Base-by-base conservation (phyloP, 225 moss, liverwort and hornwort species). In the Thuidium tamariscinum region DNA sequence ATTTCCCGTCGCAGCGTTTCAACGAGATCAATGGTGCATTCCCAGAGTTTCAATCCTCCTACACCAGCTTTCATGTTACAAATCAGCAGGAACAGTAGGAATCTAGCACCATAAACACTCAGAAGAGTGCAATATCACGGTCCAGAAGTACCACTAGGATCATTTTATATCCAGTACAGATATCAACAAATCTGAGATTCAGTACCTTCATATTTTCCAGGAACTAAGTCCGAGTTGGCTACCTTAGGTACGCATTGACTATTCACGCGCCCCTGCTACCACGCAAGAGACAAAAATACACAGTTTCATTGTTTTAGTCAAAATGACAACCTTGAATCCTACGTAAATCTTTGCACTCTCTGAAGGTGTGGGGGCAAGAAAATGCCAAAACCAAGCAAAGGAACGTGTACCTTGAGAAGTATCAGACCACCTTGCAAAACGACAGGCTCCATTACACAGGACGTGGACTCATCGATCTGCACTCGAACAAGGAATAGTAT, bases 21-120 rank as follows among this genome's bases (percentile, higher is more conserved):
- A 72, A 99, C 88, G 44, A 99, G 91, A 91, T 99, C 97, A 69
- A 93, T 87, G 59, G 97, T 95, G 83, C 97, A 96, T 82, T 99
- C 96, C 99, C 99, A 99, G 67, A 99, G 95, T 90, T 99, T 99
- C 83, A 97, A 84, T 74, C 97, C 99, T 82, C 99, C 98, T 99
- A 85, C 42, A 81, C 62, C 87, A 77, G 82, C 75, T 37, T 61
- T 48, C 69, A 46, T 72, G 77, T 77, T 67, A 82, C 48, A 20
- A 32, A 54, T 79, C 81, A 87, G 82, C n/a, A 46, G 66, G 32
- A 56, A 74, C 55, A 34, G 72, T 39, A 69, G 81, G 34, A 88
- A 88, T 37, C 80, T 81, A 87, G 56, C 36, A 77, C 37, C 51
- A 81, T 75, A 26, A n/a, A 49, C 80, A 83, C 17, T 83, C 42